Percentiles rank a stretch among this genome's conserved stretches.
phyloP scores from a whole-genome alignment of 2,329 filamentous ascomycete genomes.

The Penicillium sp. region DNA sequence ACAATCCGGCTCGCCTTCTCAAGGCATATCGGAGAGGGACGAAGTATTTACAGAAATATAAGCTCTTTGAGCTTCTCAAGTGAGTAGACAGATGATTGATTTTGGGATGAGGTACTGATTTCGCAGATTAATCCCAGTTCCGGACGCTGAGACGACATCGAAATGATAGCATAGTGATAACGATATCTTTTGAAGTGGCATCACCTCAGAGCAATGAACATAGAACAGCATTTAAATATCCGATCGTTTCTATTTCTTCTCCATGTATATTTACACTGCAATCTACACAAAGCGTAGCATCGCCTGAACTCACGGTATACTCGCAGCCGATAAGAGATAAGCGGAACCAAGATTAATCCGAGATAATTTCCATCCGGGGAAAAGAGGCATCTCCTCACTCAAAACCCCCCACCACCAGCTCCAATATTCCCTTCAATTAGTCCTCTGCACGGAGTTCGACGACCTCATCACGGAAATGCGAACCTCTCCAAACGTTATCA shows the following conservation, averaged over 20 bases:
- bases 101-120: neutral
- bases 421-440: neutral
- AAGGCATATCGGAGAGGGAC: slow-evolving; percentile 72
- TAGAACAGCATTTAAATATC: neutral
- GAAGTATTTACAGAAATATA: slow-evolving; percentile 68
- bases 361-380: slow-evolving; percentile 23
- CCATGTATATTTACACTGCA: neutral
- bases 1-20: slow-evolving; percentile 58
- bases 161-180: neutral
- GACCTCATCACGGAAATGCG: slow-evolving; percentile 37
- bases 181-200: no score
- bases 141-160: neutral
- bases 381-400: slow-evolving; percentile 1
- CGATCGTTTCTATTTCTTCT: neutral
- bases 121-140: slow-evolving; percentile 9
- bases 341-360: slow-evolving; percentile 21
- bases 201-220: neutral
- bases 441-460: neutral
- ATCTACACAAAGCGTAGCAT: no score
- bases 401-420: neutral
- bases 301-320: slow-evolving; percentile 1
- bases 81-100: slow-evolving; percentile 36
- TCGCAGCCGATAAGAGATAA: slow-evolving; percentile 25
- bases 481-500: slow-evolving; percentile 77
- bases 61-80: slow-evolving; percentile 79